Base-by-base conservation (phyloP, 2,329 filamentous ascomycete genomes). In the Beauveria rudraprayagi region DNA sequence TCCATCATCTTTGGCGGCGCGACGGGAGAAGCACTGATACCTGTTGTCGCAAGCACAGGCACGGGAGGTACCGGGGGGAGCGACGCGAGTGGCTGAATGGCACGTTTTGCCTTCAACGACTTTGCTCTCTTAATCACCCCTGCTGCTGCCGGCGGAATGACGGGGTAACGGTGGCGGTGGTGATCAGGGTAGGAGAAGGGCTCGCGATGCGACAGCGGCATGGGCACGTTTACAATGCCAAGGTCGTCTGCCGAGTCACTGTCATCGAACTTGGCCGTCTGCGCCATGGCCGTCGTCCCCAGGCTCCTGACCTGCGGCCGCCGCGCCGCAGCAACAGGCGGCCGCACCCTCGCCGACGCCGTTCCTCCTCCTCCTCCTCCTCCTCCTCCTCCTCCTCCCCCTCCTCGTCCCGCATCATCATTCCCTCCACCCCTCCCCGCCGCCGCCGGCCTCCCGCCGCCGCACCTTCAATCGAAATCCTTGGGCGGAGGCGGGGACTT, bases 401-500 rank as follows among this genome's bases (percentile, higher is more conserved):
- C 19, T 24, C 44, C 34, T 10, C 46, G 14, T 26, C 54, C 19
- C n/a, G 16, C 37, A 37, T 46, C 19, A 24, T 0, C 9, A 5
- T n/a, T 17, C 8, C 17, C 8, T 19, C 6, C 41, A 3, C 17
- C 63, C 51, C 61, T 57, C 50, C 64, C 57, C 41, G 52, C 61
- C 62, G 63, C 68, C 66, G 57, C 64, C 65, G 54, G 68, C 61
- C 66, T 70, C 66, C 74, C 76, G 75, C 78, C 77, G 75, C 71
- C 76, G 77, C 71, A 72, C 73, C 78, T 70, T 78, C 77, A 81
- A 67, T 81, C 81, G 48, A 80, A 66, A 62, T 83, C 78, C 71
- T 83, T 82, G 60, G 74, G 71, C 3, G 70, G 64, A 5, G 55
- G 55, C 17, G 43, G 17, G 3, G 73, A 69, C 74, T 83, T 83